Evolutionary conservation across 1,139 yeast species (phyloP), one percentile per base, ranked within the genome.

Genomic region (Saccharomyces hybrid): DNA sequence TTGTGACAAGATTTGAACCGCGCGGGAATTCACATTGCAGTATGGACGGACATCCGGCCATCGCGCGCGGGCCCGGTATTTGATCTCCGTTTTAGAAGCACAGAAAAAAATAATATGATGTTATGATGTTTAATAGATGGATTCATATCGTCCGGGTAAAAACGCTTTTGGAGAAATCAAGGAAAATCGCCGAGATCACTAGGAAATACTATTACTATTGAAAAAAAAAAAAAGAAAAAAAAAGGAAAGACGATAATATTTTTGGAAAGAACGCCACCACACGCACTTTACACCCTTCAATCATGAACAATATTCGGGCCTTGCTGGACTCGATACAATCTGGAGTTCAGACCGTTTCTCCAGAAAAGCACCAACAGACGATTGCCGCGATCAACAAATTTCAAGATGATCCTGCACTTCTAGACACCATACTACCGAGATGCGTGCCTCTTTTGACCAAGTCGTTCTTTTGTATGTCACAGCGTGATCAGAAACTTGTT

Each of bases 221-320:
- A 26, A 20, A 20, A 20, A 20, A 9, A 28, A 11, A 28, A 7
- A 28, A 28, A 28, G 30, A 28, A 11, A 9, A 28, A 11, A 11
- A 30, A 30, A 9, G 31, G 13, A 30, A 30, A 9, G 31, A 30
- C 4, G 4, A 6, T 6, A 6, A 6, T 13, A 30, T 30, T 13
- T 30, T 30, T 30, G 31, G 31, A 9, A 28, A 30, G 13, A 9
- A 9, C 31, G 13, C 13, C 31, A 8, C 13, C 31, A 30, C 31
- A 30, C 31, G 31, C 13, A 30, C 4, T 5, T 13, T 5, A 5
- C 8, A 5, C 27, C 27, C 75, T 50, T 16, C 42, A 31, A 13
- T 5, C 16, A 31, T 31, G 38, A 5, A 13, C 14, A 31, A n/a
- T 5, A 13, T 31, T 16, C 38, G 5, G 38, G 16, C 38, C 5